phyloP scores from a whole-genome alignment of 2,329 filamentous ascomycete genomes.

The Exophiala aquamarina region DNA sequence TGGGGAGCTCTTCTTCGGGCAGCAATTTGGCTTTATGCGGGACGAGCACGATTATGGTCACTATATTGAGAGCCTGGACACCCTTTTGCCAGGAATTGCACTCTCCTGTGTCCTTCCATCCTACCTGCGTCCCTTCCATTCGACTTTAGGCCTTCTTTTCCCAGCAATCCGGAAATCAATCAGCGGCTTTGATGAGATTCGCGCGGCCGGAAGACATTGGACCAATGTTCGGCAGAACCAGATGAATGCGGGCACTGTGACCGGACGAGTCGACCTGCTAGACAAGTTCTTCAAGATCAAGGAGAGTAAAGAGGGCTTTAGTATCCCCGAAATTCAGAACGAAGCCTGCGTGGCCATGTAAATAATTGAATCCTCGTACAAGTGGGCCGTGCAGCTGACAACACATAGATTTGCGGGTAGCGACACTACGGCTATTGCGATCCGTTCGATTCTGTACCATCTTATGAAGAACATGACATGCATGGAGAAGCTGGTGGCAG shows the following conservation, averaged over 20 bases:
- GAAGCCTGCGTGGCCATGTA: constrained; percentile 7
- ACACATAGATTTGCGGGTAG: constrained; percentile 9
- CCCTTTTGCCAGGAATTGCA: constrained; percentile 32
- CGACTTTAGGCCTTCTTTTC: constrained; percentile 26
- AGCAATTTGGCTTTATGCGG: constrained; percentile 43
- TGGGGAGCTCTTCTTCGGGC: constrained; percentile 41
- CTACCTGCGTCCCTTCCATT: constrained; percentile 31
- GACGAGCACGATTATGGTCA: constrained; percentile 38
- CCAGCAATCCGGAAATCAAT: constrained; percentile 27
- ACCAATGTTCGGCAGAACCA: neutral
- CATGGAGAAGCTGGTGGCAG: constrained; percentile 1
- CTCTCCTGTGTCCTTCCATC: constrained; percentile 29
- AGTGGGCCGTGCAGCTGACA: neutral
- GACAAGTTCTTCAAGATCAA: constrained; percentile 24
- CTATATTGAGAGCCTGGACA: constrained; percentile 39
- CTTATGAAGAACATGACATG: constrained; percentile 43
- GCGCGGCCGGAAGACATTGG: constrained; percentile 25
- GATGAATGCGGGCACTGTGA: neutral
- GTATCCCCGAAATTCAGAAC: constrained; percentile 5
- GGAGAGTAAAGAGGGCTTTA: constrained; percentile 8
- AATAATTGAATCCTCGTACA: constrained; percentile 25
- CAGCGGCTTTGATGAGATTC: constrained; percentile 29
- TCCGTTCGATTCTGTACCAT: constrained; percentile 34
- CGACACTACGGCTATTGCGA: constrained; percentile 11
- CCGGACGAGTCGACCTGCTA: constrained; percentile 5